Evolutionary conservation across 2,329 filamentous ascomycete species (phyloP).

Genomic region (Fusarium burgessii): DNA sequence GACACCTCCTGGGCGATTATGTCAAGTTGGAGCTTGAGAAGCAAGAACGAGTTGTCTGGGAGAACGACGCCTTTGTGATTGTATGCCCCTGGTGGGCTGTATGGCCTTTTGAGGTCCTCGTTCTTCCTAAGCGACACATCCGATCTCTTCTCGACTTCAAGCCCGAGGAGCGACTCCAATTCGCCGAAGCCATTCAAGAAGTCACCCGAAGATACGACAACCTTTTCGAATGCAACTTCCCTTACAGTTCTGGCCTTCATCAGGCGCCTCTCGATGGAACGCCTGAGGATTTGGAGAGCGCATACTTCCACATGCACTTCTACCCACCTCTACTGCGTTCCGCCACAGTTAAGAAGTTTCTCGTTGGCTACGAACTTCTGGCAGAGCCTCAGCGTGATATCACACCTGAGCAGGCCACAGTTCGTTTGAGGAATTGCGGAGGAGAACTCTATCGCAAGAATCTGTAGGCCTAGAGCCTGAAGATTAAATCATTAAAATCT

Average conservation of each 20-base stretch:
- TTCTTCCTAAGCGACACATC: conserved; percentile 86
- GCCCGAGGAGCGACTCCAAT: conserved; percentile 74
- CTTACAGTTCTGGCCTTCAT: conserved; percentile 96
- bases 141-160: conserved; percentile 86
- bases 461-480: conserved; percentile 39
- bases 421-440: conserved; percentile 78
- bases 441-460: conserved; percentile 86
- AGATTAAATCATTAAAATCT: conserved; percentile 7
- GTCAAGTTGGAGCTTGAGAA: conserved; percentile 84
- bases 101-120: conserved; percentile 96
- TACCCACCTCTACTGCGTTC: conserved; percentile 94
- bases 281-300: conserved; percentile 84
- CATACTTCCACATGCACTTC: conserved; percentile 97
- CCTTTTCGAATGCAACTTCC: conserved; percentile 95
- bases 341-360: conserved; percentile 93
- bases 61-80: conserved; percentile 86
- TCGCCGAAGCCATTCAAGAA: conserved; percentile 89
- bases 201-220: conserved; percentile 95
- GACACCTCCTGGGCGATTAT: conserved; percentile 88
- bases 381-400: conserved; percentile 98
- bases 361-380: conserved; percentile 96
- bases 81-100: conserved; percentile 98
- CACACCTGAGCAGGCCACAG: conserved; percentile 93
- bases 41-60: conserved; percentile 86
- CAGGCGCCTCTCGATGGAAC: conserved; percentile 90